Evolutionary conservation across 2,329 filamentous ascomycete genomes (phyloP), one percentile per base, ranked within the genome.

Genomic region (Neocucurbitaria cava): DNA sequence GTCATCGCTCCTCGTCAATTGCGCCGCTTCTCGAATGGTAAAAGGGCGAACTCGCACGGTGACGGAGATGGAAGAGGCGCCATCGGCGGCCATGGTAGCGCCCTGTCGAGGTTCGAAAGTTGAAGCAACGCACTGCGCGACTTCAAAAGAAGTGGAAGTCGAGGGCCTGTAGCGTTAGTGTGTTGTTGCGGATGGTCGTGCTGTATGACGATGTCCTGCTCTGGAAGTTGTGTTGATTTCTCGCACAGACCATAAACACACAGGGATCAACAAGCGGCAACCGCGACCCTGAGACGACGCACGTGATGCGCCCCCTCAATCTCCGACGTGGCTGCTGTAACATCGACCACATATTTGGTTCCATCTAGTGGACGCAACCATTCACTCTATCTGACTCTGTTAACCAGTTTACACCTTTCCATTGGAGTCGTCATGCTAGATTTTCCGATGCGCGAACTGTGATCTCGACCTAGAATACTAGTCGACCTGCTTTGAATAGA

Each of bases 21-120:
- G 94, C 36, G 95, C 95, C 65, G 95, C 95, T 83, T 99, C 95
- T 79, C 92, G 85, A 66, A 98, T 97, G 11, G 86, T 89, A 68
- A 89, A 89, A 20, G 86, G 86, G 56, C 86, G 82, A 45, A 89
- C 86, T 75, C 86, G 80, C 60, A 89, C 84, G 44, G 79, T 77
- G 62, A 82, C 80, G 54, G 78, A 75, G 65, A 82, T 82, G 64
- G 78, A 81, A 55, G 78, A 80, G 48, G 80, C 79, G 72, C 79
- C 79, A 59, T 76, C 77, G 60, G 66, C 65, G 60, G 69, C 72
- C 72, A 74, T 75, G 52, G 20, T 64, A 49, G 66, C 60, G 62
- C 61, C 60, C 52, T 54, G 52, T 49, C 46, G 39, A 50, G 48
- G 46, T 46, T 46, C 49, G 28, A 20, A 20, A 43, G 20, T 24